These are phyloP conservation scores for Suhomyces choctaworum DNA, from an alignment of 1,139 yeast species.

Conservation along the genomic window DNA sequence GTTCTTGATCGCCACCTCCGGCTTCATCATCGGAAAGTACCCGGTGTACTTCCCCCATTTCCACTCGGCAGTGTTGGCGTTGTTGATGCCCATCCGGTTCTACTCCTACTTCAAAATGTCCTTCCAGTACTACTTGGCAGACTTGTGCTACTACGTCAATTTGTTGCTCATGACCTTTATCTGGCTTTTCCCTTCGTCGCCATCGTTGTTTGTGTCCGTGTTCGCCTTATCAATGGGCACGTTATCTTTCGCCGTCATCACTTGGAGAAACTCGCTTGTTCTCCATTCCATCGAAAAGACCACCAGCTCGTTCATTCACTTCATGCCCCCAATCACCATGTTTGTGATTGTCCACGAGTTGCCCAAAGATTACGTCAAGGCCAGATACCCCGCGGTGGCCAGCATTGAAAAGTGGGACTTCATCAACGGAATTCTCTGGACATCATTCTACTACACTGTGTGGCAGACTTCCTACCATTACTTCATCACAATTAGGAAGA, in stretches of 20 bases:
- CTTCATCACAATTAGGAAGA: slow-evolving; percentile 79
- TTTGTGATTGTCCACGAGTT: slow-evolving; percentile 85
- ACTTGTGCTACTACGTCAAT: slow-evolving; percentile 90
- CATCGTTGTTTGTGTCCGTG: slow-evolving; percentile 72
- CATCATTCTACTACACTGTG: slow-evolving; percentile 80
- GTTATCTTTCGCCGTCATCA: slow-evolving; percentile 87
- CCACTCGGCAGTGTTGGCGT: slow-evolving; percentile 61
- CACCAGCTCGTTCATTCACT: slow-evolving; percentile 89
- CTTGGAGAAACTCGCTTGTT: slow-evolving; percentile 94
- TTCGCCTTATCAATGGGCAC: slow-evolving; percentile 90
- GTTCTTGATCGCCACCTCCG: slow-evolving; percentile 66
- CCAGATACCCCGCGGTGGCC: slow-evolving; percentile 80
- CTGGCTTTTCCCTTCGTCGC: slow-evolving; percentile 80
- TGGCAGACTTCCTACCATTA: slow-evolving; percentile 93
- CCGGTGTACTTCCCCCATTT: slow-evolving; percentile 78
- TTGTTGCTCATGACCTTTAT: slow-evolving; percentile 64
- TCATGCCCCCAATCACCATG: slow-evolving; percentile 86
- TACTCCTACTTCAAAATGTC: slow-evolving; percentile 78
- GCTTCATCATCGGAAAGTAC: slow-evolving; percentile 73
- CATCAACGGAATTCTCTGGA: slow-evolving; percentile 69
- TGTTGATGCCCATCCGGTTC: slow-evolving; percentile 82
- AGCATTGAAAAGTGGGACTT: slow-evolving; percentile 68
- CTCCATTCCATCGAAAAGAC: slow-evolving; percentile 90
- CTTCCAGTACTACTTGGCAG: slow-evolving; percentile 88
- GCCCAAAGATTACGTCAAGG: slow-evolving; percentile 51